Evolutionary conservation across 495 filamentous ascomycete species (phyloP).

Genomic region (Aspergillus mulundensis): DNA sequence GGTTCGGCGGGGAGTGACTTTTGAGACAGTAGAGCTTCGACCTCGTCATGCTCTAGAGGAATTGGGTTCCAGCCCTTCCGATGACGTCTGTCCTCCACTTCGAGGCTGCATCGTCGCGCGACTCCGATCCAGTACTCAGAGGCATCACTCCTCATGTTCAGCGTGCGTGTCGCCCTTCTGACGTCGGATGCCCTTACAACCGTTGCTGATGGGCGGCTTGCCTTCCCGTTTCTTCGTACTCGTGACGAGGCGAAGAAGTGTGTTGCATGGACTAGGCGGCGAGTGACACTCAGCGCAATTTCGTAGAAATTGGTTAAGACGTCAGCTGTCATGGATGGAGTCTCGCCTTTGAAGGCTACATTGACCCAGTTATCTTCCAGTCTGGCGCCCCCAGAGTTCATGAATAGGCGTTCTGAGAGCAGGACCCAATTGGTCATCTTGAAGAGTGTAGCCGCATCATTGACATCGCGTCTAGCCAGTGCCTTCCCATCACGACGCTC

Average conservation of each 20-base stretch:
- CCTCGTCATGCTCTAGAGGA: conserved; percentile 49
- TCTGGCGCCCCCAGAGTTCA: conserved; percentile 59
- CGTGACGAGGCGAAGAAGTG: conserved; percentile 64
- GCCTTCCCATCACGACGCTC: conserved; percentile 2
- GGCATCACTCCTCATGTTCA: conserved; percentile 34
- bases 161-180: conserved; percentile 53
- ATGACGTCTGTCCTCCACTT: conserved; percentile 46
- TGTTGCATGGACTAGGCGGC: conserved; percentile 60
- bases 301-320: conserved; percentile 71
- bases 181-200: conserved; percentile 60
- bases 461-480: conserved; percentile 17
- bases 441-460: conserved; percentile 56
- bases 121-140: conserved; percentile 55
- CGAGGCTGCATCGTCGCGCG: conserved; percentile 55
- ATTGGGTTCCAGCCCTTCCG: conserved; percentile 25
- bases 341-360: conserved; percentile 42
- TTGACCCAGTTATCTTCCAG: conserved; percentile 63
- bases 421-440: conserved; percentile 55
- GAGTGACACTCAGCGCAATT: conserved; percentile 62
- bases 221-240: conserved; percentile 39
- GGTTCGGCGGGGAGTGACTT: conserved; percentile 3
- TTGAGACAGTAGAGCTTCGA: conserved; percentile 46
- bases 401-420: conserved; percentile 66
- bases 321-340: conserved; percentile 62
- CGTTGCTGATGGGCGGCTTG: conserved; percentile 26